A percentile compares a stretch with the other conserved stretches of the same genome.
phyloP scores from a whole-genome alignment of 2,329 filamentous ascomycete species.

The Penicillium sp. region DNA sequence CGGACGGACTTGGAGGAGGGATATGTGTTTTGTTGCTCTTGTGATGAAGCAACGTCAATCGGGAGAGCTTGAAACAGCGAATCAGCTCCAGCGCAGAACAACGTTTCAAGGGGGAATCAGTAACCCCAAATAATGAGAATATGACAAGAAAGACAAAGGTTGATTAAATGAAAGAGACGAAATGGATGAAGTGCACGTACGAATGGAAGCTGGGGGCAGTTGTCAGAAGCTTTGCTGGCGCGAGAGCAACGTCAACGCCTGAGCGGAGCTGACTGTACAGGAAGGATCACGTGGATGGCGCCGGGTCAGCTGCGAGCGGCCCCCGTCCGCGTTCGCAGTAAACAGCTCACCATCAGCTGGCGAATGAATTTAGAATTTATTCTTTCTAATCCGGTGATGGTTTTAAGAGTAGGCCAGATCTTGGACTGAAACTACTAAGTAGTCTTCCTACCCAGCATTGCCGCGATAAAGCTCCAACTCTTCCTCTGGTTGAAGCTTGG shows the following conservation, averaged over 20 bases:
- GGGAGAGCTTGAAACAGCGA: slow-evolving; percentile 28
- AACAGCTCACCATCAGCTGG: not conserved
- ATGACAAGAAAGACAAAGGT: slow-evolving; percentile 9
- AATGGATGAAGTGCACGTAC: slow-evolving; percentile 23
- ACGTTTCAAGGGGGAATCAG: slow-evolving; percentile 1
- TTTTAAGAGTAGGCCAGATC: not conserved
- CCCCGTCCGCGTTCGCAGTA: not conserved
- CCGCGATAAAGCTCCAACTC: not conserved
- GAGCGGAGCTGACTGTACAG: slow-evolving; percentile 22
- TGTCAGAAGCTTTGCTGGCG: slow-evolving; percentile 28
- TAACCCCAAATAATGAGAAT: slow-evolving; percentile 6
- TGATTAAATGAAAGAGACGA: slow-evolving; percentile 19
- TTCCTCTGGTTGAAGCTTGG: not conserved
- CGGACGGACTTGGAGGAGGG: slow-evolving; percentile 12
- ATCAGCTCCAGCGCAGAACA: slow-evolving; percentile 20
- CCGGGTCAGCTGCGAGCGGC: slow-evolving; percentile 7
- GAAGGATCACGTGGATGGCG: slow-evolving; percentile 19
- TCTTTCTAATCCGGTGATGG: not conserved
- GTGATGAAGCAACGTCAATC: slow-evolving; percentile 35
- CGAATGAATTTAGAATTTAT: not conserved
- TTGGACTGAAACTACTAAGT: not conserved
- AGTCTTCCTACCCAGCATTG: not conserved
- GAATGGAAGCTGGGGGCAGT: slow-evolving; percentile 26
- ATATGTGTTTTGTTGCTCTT: slow-evolving; percentile 24
- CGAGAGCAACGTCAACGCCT: slow-evolving; percentile 29